Base-by-base conservation (phyloP, 106 monocot genomes). In the Triglochin maritima region DNA sequence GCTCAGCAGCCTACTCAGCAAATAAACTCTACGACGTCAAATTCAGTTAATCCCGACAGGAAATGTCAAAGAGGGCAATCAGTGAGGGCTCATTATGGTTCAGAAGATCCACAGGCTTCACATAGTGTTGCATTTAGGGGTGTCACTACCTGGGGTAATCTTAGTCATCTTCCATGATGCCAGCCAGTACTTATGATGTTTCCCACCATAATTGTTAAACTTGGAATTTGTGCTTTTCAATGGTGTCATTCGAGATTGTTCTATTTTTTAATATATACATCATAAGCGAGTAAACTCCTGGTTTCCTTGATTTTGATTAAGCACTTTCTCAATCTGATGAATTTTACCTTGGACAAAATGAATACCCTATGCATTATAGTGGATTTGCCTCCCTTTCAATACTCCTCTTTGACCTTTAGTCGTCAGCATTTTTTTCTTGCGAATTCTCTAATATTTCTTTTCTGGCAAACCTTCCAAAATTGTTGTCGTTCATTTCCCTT, bases 111-210 rank as follows among this genome's bases (percentile, higher is more conserved):
- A 49, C 76, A 63, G 47, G 65, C 78, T 72, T 12, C 78, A 29
- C 43, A 69, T 7, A 77, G 73, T 65, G 68, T 16, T 62, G 72
- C 79, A 43, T 80, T 86, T 16, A 56, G 57, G 13, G 66, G 77
- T 68, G 71, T 77, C 71, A 65, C 73, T 58, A 67, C 81, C 47
- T 91, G 90, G 86, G 87, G 90, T 91, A 90, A 81, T 51, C 1
- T 55, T 13, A 54, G 8, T 9, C 13, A 9, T 54, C 13, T 13
- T 54, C 13, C 10, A 54, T 54, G 54, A 54, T 54, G 54, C 54
- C 8, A 9, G 1, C 0, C 8, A 9, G 13, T 8, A 54, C 54
- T 54, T 54, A 1, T 54, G 10, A 54, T 54, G 54, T 54, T 54
- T 29, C 29, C 29, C 29, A 29, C 29, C 29, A 29, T 29, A 29